Conservation (phyloP, 352 stramenopile genomes). For the Discostella stelligera region DNA sequence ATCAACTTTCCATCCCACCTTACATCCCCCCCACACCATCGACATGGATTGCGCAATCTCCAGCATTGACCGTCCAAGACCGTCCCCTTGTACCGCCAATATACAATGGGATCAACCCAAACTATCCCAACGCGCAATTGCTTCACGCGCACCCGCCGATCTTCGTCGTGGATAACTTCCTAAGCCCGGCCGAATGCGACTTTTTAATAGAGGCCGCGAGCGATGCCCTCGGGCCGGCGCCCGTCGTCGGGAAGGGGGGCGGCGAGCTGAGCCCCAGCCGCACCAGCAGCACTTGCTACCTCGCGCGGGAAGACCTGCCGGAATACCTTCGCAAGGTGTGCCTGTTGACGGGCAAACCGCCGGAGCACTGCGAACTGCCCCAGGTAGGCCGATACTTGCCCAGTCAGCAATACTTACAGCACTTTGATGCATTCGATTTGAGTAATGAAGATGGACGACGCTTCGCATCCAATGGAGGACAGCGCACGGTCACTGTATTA, state of each 20-base stretch:
- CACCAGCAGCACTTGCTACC: slow-evolving; percentile 79
- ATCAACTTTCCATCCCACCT: slow-evolving; percentile 36
- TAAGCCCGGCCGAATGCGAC: slow-evolving; percentile 78
- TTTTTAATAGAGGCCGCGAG: slow-evolving; percentile 67
- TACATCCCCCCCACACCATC: slow-evolving; percentile 46
- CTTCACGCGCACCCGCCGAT: slow-evolving; percentile 69
- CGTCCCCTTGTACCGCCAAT: slow-evolving; percentile 63
- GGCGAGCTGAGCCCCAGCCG: slow-evolving; percentile 72
- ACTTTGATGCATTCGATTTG: slow-evolving; percentile 84
- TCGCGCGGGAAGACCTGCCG: slow-evolving; percentile 79
- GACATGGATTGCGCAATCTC: slow-evolving; percentile 32
- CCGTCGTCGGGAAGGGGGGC: slow-evolving; percentile 69
- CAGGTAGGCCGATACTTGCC: slow-evolving; percentile 82
- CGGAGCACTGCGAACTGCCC: slow-evolving; percentile 80
- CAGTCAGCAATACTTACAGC: slow-evolving; percentile 78
- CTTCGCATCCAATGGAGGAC: slow-evolving; percentile 83
- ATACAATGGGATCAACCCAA: slow-evolving; percentile 82
- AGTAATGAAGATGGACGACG: slow-evolving; percentile 73
- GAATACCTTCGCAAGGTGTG: slow-evolving; percentile 79
- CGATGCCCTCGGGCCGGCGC: slow-evolving; percentile 70
- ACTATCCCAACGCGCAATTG: slow-evolving; percentile 66
- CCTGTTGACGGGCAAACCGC: slow-evolving; percentile 74
- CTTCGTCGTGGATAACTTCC: slow-evolving; percentile 79
- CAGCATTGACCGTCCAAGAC: slow-evolving; percentile 64
- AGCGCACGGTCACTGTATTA: slow-evolving; percentile 85